A percentile compares a stretch with the other conserved stretches of the same genome.
Conservation (phyloP, 192 early-diverging fungal genomes). For the Backusella westeae region DNA sequence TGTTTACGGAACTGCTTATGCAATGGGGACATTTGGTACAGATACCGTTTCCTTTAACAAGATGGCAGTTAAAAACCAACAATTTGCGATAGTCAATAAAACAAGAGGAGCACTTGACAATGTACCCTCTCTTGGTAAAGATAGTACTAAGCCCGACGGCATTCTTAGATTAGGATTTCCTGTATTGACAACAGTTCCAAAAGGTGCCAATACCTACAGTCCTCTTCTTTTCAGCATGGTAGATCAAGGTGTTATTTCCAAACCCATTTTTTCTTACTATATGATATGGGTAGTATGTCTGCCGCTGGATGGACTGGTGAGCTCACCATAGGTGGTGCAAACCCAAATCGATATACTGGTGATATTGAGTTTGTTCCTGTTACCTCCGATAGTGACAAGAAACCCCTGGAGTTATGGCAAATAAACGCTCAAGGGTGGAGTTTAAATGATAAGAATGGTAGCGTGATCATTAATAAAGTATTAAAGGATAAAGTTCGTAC, state of each 20-base stretch:
- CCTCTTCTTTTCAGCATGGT: not conserved
- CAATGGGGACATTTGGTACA: slow-evolving; percentile 18
- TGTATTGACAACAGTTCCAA: slow-evolving; percentile 7
- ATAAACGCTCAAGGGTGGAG: slow-evolving; percentile 13
- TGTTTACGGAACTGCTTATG: slow-evolving; percentile 16
- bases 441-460: slow-evolving; percentile 5
- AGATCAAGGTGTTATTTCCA: not conserved
- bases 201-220: not conserved
- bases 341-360: slow-evolving; percentile 44
- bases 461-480: not conserved
- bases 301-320: slow-evolving; percentile 37
- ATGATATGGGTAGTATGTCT: slow-evolving; percentile 16
- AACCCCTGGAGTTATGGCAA: not conserved
- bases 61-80: slow-evolving; percentile 14
- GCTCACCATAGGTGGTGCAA: slow-evolving; percentile 52
- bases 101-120: slow-evolving; percentile 21
- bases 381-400: not conserved
- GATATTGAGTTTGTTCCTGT: slow-evolving; percentile 48
- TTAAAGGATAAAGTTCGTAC: not conserved
- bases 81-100: slow-evolving; percentile 26
- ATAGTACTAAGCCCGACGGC: slow-evolving; percentile 13
- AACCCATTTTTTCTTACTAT: slow-evolving; percentile 2
- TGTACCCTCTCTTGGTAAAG: not conserved
- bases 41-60: slow-evolving; percentile 32
- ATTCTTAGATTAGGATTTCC: slow-evolving; percentile 37